Conservation (phyloP, 179 eudicot genomes). For the Actinidia chinensis region DNA sequence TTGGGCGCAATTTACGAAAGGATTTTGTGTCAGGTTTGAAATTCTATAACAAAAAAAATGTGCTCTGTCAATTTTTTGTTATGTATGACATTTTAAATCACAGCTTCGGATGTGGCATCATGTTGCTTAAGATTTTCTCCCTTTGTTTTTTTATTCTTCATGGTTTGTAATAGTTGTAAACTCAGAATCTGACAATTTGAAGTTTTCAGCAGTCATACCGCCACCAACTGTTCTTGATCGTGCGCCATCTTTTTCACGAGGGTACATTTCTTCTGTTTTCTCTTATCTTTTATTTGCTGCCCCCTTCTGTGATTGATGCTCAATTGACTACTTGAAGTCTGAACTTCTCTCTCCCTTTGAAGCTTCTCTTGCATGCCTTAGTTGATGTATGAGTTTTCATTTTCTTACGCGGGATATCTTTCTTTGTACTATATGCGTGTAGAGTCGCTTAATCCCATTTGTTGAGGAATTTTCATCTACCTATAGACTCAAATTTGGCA, state of each 20-base stretch:
- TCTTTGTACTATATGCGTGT: background rate
- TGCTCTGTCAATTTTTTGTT: background rate
- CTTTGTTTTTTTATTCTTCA: slow-evolving; percentile 21
- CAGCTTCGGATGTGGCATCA: slow-evolving; percentile 4
- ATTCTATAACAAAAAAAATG: slow-evolving; percentile 4
- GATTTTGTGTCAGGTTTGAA: slow-evolving; percentile 90
- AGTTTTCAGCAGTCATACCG: slow-evolving; percentile 77
- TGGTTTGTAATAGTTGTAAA: slow-evolving; percentile 52
- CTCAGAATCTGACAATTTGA: slow-evolving; percentile 64
- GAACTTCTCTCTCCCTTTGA: background rate
- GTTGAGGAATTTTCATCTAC: slow-evolving; percentile 1
- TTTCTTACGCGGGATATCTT: background rate
- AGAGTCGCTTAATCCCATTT: background rate
- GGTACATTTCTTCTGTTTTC: slow-evolving; percentile 38
- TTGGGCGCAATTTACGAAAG: slow-evolving; percentile 81
- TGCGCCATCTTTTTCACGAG: slow-evolving; percentile 86
- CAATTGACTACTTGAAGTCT: background rate
- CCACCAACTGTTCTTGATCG: slow-evolving; percentile 97
- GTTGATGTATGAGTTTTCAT: slow-evolving; percentile 7
- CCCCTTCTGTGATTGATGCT: background rate
- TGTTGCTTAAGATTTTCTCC: slow-evolving; percentile 3
- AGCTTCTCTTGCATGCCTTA: slow-evolving; percentile 9
- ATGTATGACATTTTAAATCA: background rate
- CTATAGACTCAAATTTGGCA: background rate
- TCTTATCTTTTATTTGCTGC: background rate